phyloP scores from a whole-genome alignment of 768 basidiomycete genomes.

The Dacryopinax primogenitus region DNA sequence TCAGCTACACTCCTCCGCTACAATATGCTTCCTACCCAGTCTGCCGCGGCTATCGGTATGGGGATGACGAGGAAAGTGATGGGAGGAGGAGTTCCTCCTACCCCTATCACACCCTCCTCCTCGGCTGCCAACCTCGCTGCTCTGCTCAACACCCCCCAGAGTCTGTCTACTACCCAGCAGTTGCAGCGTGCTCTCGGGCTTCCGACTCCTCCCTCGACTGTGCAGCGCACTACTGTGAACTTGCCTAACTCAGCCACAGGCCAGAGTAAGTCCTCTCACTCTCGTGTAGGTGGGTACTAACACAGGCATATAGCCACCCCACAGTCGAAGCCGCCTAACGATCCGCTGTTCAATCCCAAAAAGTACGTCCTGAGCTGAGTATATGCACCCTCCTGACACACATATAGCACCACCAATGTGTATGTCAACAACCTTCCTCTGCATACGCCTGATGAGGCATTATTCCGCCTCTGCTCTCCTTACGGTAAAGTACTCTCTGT shows the following conservation, averaged over 20 bases:
- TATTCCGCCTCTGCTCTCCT: conserved; percentile 56
- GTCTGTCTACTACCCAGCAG: background rate
- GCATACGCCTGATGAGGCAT: conserved; percentile 66
- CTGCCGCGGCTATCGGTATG: too few species aligned
- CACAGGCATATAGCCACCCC: conserved; percentile 31
- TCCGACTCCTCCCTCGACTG: background rate
- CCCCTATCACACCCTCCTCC: background rate
- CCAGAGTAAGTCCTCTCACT: conserved; percentile 43
- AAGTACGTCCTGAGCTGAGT: background rate
- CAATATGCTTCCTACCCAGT: too few species aligned
- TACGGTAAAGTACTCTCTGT: conserved; percentile 67
- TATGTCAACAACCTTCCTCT: conserved; percentile 82
- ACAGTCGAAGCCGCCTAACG: conserved; percentile 25
- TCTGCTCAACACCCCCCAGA: background rate
- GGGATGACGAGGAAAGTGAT: background rate
- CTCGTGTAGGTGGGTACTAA: conserved; percentile 28
- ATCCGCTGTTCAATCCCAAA: conserved; percentile 21
- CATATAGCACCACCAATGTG: conserved; percentile 50
- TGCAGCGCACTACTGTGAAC: conserved; percentile 16
- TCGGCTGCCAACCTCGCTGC: background rate
- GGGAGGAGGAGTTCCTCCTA: background rate
- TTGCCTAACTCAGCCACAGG: conserved; percentile 36
- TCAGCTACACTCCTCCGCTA: background rate
- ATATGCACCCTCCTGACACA: background rate
- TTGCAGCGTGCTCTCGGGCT: background rate